Base-by-base conservation (phyloP, 768 basidiomycete species). In the Tylopilus vinaceipallidus region DNA sequence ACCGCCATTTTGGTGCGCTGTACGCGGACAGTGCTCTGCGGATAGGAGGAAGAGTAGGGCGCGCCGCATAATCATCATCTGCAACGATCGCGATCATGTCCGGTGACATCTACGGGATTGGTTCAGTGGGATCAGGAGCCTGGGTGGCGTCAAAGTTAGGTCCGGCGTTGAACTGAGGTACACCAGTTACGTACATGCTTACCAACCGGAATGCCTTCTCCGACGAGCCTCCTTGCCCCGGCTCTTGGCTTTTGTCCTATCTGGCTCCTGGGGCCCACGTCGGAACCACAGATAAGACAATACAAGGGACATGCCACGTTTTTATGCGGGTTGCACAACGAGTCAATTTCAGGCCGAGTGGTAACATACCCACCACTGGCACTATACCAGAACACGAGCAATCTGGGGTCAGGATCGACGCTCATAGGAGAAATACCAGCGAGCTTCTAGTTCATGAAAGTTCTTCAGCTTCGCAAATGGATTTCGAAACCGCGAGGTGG, bases 341-440 rank as follows among this genome's bases (percentile, higher is more conserved):
- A 45, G 27, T 23, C 14, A 17, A 30, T 17, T 20, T 29, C 9
- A 20, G 23, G 20, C 17, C 24, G 22, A 37, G 34, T 37, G 26
- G 34, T 26, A n/a, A n/a, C n/a, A n/a, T n/a, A n/a, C n/a, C n/a
- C n/a, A n/a, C n/a, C n/a, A n/a, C n/a, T n/a, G n/a, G n/a, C n/a
- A n/a, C n/a, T n/a, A n/a, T n/a, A n/a, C n/a, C n/a, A n/a, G 41
- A 35, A 46, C 38, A 22, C 10, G n/a, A 45, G 34, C 33, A 34
- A 36, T 36, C 30, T 49, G 56, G 47, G 38, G 22, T 47, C 27
- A 40, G 49, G 50, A 61, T 63, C 53, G 57, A 42, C 57, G 39
- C 36, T 27, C 41, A 40, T 22, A 38, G 24, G 44, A 47, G 38
- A 45, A 20, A 17, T 19, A 19, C 20, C 10, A 22, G 27, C n/a